phyloP scores from a whole-genome alignment of 768 basidiomycete genomes.

The Tricholoma terreum region DNA sequence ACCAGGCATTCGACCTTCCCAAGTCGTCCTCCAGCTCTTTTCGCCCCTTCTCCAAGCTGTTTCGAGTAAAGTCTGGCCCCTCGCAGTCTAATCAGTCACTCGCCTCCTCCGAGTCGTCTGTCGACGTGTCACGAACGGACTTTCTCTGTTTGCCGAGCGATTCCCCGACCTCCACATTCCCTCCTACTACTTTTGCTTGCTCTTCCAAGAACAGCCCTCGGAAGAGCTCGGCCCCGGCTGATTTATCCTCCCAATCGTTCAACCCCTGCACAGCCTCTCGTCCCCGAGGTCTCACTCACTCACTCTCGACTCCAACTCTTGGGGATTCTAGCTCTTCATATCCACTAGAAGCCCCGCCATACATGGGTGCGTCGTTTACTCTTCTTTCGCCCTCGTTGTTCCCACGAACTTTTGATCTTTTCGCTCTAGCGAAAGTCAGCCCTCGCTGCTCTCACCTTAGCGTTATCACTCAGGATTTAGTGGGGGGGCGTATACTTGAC shows the following conservation, averaged over 20 bases:
- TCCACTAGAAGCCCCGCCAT: slow-evolving; percentile 1
- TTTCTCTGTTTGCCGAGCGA: not conserved
- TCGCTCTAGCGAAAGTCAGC: not conserved
- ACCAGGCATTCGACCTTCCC: not conserved
- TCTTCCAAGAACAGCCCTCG: not conserved
- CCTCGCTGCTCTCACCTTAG: not conserved
- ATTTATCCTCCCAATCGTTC: not conserved
- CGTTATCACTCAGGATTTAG: not conserved
- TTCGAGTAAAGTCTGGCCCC: slow-evolving; percentile 6
- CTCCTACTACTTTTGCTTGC: not conserved
- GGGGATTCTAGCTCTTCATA: not conserved
- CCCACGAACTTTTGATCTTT: not conserved
- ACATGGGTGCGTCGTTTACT: slow-evolving; percentile 3
- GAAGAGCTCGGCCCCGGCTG: not conserved
- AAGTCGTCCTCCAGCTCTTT: not conserved
- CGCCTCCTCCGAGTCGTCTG: not conserved
- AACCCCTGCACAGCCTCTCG: not conserved
- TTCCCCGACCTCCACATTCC: not conserved
- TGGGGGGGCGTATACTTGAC: too few relatives aligned
- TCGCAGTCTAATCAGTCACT: not conserved
- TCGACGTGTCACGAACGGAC: not conserved
- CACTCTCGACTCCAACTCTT: slow-evolving; percentile 11
- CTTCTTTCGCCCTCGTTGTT: not conserved
- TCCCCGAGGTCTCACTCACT: slow-evolving; percentile 10
- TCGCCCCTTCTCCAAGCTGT: slow-evolving; percentile 10